These are phyloP conservation scores for Quercus robur DNA, from an alignment of 306 rosid species.

Conservation along the genomic window DNA sequence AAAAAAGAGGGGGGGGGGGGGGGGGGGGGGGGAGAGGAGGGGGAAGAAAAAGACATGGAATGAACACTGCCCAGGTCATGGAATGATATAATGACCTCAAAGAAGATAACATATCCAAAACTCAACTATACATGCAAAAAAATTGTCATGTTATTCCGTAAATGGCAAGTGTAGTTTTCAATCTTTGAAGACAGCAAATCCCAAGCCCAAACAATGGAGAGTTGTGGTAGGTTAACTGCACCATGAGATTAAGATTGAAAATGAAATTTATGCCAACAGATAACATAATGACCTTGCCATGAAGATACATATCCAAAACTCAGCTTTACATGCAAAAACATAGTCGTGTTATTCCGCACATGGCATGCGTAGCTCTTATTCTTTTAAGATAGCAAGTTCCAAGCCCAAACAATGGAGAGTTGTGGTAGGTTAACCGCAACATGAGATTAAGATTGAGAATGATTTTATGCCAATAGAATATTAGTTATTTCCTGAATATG, in stretches of 20 bases:
- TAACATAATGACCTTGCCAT: too few relatives aligned
- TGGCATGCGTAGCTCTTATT: not conserved
- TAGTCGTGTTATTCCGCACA: not conserved
- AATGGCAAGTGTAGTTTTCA: not conserved
- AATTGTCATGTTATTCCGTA: not conserved
- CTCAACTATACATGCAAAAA: not conserved
- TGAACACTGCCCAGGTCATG: too few relatives aligned
- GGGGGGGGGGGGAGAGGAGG: fast-evolving
- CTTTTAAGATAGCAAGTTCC: not conserved
- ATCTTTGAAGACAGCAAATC: not conserved
- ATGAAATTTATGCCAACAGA: not conserved
- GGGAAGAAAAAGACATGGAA: too few relatives aligned
- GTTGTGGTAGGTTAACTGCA: not conserved
- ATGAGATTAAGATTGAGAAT: not conserved
- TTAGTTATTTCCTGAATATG: not conserved
- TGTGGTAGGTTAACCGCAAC: not conserved
- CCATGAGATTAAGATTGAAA: not conserved
- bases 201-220: not conserved
- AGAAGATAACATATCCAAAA: too few relatives aligned
- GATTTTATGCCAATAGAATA: not conserved
- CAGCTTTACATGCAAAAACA: not conserved
- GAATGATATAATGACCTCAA: too few relatives aligned
- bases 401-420: not conserved
- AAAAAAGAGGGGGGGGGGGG: fast-evolving
- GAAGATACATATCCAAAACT: too few relatives aligned